A percentile compares a stretch with the other conserved stretches of the same genome.
phyloP scores from a whole-genome alignment of 2,329 filamentous ascomycete genomes.

The Alternaria longipes region DNA sequence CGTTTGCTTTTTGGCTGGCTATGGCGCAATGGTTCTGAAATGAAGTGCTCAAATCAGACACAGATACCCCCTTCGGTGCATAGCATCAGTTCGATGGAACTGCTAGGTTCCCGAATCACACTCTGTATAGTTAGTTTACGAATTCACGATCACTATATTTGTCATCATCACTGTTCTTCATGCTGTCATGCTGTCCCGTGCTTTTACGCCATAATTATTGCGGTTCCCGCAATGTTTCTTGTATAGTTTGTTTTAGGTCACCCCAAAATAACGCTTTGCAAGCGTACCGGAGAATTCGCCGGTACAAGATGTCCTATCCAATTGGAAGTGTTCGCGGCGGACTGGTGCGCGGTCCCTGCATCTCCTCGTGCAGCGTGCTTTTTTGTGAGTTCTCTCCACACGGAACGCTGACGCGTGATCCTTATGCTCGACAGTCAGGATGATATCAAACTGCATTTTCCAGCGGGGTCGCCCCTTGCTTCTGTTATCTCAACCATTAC shows the following conservation, averaged over 20 bases:
- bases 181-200: not conserved
- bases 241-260: not conserved
- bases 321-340: not conserved
- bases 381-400: not conserved
- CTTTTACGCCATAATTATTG: not conserved
- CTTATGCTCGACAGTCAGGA: not conserved
- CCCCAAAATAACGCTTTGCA: not conserved
- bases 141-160: slow-evolving; percentile 2
- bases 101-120: slow-evolving; percentile 9
- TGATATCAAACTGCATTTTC: not conserved
- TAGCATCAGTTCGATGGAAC: slow-evolving; percentile 9
- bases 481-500: not conserved
- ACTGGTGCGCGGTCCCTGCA: not conserved
- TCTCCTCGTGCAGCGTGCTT: not conserved
- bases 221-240: not conserved
- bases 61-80: slow-evolving; percentile 28
- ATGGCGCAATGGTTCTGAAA: slow-evolving; percentile 38
- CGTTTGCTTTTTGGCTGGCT: slow-evolving; percentile 6
- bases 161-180: not conserved
- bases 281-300: not conserved
- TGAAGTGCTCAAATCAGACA: slow-evolving; percentile 46
- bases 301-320: not conserved
- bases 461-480: not conserved
- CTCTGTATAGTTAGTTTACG: slow-evolving; percentile 10
- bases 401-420: not conserved